Evolutionary conservation across 129 eudicot species (phyloP).

Genomic region (Escallonia rubra): DNA sequence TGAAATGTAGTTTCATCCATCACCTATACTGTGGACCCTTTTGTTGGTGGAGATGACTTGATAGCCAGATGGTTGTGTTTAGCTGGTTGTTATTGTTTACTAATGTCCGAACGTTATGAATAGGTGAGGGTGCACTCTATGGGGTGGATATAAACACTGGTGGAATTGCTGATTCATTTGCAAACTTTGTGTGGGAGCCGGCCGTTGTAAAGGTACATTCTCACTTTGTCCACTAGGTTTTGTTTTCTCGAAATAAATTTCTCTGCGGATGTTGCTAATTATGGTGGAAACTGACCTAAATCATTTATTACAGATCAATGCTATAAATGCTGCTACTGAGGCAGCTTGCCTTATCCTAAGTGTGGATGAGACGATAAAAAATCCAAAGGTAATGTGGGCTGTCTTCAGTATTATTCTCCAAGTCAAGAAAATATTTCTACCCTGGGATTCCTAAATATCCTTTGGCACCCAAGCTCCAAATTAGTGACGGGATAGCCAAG

Average conservation of each 20-base stretch:
- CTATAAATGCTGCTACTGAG: constrained; percentile 97
- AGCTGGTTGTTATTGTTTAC: constrained; percentile 1
- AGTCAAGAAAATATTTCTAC: no score
- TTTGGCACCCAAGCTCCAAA: no score
- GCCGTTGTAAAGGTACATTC: constrained; percentile 82
- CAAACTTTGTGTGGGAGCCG: constrained; percentile 99
- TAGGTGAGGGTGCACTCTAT: constrained; percentile 94
- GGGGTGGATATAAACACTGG: constrained; percentile 98
- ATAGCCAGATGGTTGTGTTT: not conserved
- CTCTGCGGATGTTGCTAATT: not conserved
- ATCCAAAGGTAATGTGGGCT: constrained; percentile 72
- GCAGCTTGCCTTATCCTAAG: constrained; percentile 97
- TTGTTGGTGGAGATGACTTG: not conserved
- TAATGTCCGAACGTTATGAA: constrained; percentile 2
- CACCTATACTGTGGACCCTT: not conserved
- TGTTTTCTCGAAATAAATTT: not conserved
- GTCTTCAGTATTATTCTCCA: no score
- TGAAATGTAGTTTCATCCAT: not conserved
- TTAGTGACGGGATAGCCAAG: no score
- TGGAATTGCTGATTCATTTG: constrained; percentile 88
- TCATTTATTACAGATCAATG: constrained; percentile 59
- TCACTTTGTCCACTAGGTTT: no score
- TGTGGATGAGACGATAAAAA: constrained; percentile 93
- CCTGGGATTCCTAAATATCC: no score
- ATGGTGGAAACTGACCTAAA: constrained; percentile 8